These are phyloP conservation scores for Pontederia paniculata DNA, from an alignment of 176 grass and related monocot genomes.

Conservation along the genomic window DNA sequence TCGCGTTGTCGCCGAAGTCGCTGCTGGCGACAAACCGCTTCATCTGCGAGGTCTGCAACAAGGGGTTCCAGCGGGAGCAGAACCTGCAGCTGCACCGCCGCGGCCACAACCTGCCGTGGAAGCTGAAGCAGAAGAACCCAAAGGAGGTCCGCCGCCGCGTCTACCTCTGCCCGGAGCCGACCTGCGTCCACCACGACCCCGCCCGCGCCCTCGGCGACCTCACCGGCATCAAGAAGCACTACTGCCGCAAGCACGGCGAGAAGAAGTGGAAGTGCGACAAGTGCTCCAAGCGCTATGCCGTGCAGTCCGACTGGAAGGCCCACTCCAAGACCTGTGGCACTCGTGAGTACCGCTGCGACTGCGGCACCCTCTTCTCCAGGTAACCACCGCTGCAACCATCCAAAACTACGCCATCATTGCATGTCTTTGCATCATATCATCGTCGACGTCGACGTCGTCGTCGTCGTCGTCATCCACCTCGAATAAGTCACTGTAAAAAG, in stretches of 20 bases:
- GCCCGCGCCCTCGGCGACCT: slow-evolving; percentile 82
- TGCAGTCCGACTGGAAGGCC: slow-evolving; percentile 99
- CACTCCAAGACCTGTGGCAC: slow-evolving; percentile 99
- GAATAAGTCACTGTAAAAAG: not conserved
- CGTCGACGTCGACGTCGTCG: not conserved
- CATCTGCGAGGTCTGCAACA: slow-evolving; percentile 95
- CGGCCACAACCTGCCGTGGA: slow-evolving; percentile 96
- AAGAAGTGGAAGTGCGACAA: slow-evolving; percentile 99
- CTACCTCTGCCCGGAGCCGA: slow-evolving; percentile 93
- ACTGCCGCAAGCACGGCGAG: slow-evolving; percentile 98
- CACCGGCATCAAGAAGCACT: slow-evolving; percentile 98
- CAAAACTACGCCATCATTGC: not conserved
- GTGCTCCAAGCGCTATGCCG: slow-evolving; percentile 96
- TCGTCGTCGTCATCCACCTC: not conserved
- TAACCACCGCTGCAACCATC: slow-evolving; percentile 13
- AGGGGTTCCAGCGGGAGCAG: slow-evolving; percentile 97
- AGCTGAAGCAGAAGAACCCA: slow-evolving; percentile 97
- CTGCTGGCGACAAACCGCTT: slow-evolving; percentile 92
- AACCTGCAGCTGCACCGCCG: slow-evolving; percentile 98
- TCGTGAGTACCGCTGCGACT: slow-evolving; percentile 96
- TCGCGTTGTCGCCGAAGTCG: slow-evolving; percentile 76
- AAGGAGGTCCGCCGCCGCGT: slow-evolving; percentile 60
- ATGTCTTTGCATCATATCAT: not conserved
- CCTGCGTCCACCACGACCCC: slow-evolving; percentile 92
- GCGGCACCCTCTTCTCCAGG: slow-evolving; percentile 98